Evolutionary conservation across 2,329 filamentous ascomycete genomes (phyloP).

Genomic region (Rhexocercosporidium sp.): DNA sequence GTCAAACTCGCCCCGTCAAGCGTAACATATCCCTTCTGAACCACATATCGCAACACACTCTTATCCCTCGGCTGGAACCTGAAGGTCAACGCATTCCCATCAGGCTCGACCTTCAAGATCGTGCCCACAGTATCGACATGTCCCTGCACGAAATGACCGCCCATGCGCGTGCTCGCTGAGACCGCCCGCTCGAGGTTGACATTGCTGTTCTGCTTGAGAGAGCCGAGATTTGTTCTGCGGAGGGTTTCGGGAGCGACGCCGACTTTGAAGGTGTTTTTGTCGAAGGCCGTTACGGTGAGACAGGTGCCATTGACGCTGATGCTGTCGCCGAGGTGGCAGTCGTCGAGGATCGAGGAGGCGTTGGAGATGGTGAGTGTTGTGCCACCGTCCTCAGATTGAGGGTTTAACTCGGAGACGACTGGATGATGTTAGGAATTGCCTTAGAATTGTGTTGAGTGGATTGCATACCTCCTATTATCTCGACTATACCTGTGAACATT

Average conservation of each 20-base stretch:
- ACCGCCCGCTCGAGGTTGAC: conserved; percentile 97
- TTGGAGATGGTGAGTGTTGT: conserved; percentile 88
- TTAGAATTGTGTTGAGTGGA: not conserved
- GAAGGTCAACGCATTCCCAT: conserved; percentile 91
- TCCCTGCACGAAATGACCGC: conserved; percentile 96
- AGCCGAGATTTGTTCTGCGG: conserved; percentile 91
- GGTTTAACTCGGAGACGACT: conserved; percentile 85
- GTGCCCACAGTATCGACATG: conserved; percentile 91
- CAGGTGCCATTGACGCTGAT: conserved; percentile 96
- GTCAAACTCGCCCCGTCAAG: conserved; percentile 95
- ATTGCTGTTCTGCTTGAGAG: conserved; percentile 64
- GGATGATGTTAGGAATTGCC: conserved; percentile 21
- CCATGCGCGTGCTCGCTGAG: conserved; percentile 90
- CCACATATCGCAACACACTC: conserved; percentile 80
- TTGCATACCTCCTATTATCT: conserved; percentile 84
- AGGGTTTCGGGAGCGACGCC: conserved; percentile 95
- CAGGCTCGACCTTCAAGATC: conserved; percentile 73
- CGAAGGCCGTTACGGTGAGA: conserved; percentile 84
- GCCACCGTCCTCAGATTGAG: conserved; percentile 82
- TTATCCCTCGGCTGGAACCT: conserved; percentile 75
- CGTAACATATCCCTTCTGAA: conserved; percentile 95
- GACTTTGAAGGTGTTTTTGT: conserved; percentile 74
- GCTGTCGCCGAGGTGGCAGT: conserved; percentile 88
- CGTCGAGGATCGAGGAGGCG: conserved; percentile 72
- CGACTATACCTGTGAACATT: conserved; percentile 97